These are phyloP conservation scores for Coccomyxa subellipsoidea DNA, from an alignment of 163 green algal genomes.

Conservation along the genomic window DNA sequence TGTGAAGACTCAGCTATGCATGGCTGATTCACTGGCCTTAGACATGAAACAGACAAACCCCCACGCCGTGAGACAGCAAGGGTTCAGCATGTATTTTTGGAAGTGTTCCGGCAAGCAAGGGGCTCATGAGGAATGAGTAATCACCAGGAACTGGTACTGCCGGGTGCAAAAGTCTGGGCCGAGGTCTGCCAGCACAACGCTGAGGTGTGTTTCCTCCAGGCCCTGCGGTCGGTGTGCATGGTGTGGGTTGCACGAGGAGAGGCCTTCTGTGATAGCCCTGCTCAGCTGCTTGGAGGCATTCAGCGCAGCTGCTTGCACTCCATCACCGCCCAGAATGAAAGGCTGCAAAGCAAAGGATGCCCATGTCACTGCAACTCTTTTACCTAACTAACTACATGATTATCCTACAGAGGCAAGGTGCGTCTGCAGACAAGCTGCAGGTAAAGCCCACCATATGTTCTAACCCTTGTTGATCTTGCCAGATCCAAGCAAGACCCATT, in stretches of 20 bases:
- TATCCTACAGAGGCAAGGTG: no score
- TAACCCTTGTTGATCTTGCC: no score
- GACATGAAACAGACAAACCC: no score
- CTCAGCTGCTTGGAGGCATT: background rate
- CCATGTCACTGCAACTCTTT: no score
- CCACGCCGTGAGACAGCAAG: no score
- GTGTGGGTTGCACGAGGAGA: background rate
- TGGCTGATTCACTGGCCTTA: no score
- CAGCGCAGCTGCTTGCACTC: background rate
- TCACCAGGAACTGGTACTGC: background rate
- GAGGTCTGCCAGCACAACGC: background rate
- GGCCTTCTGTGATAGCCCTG: background rate
- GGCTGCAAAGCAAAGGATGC: background rate
- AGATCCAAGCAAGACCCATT: no score
- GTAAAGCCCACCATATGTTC: no score
- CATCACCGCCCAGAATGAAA: conserved; percentile 2
- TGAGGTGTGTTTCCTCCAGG: conserved; percentile 1
- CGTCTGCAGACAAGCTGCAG: no score
- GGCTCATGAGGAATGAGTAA: background rate
- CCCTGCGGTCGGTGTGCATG: background rate
- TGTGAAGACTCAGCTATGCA: no score
- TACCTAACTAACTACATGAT: no score
- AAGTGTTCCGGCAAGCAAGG: background rate
- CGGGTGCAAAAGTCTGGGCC: background rate
- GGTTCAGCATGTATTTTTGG: background rate